Conservation (phyloP, 495 filamentous ascomycete species). For the Neurospora sp. region DNA sequence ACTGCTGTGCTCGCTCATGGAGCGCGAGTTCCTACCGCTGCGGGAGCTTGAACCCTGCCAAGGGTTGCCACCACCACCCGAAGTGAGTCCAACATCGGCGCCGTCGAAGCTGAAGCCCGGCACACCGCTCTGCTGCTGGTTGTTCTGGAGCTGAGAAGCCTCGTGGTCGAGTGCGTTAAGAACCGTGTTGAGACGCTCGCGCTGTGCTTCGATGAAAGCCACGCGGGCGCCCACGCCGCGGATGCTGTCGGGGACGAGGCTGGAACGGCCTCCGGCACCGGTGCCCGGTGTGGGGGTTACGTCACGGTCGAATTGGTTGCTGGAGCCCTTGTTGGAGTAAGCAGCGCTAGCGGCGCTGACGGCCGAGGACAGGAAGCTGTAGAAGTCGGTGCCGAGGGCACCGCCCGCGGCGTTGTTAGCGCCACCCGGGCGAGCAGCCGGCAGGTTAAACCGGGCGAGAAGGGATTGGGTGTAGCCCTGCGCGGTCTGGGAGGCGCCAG, state of each 20-base stretch:
- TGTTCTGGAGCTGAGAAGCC: slow-evolving; percentile 37
- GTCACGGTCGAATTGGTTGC: slow-evolving; percentile 15
- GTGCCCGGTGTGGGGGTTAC: slow-evolving; percentile 36
- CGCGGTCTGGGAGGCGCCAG: slow-evolving; percentile 28
- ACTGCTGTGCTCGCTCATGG: slow-evolving; percentile 31
- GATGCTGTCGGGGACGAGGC: slow-evolving; percentile 58
- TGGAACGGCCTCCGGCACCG: slow-evolving; percentile 22
- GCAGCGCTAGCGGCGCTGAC: slow-evolving; percentile 33
- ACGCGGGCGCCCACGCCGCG: slow-evolving; percentile 53
- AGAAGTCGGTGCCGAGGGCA: slow-evolving; percentile 53
- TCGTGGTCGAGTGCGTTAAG: slow-evolving; percentile 67
- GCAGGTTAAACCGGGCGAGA: slow-evolving; percentile 77
- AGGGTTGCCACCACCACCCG: background rate
- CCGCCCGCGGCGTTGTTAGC: slow-evolving; percentile 20
- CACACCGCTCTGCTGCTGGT: slow-evolving; percentile 20
- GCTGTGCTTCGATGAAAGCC: slow-evolving; percentile 60
- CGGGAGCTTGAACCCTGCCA: background rate
- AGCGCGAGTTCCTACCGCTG: slow-evolving; percentile 1
- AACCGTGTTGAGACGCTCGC: slow-evolving; percentile 59
- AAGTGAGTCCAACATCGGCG: slow-evolving; percentile 1
- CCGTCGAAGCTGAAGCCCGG: slow-evolving; percentile 24
- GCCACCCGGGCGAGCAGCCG: slow-evolving; percentile 34
- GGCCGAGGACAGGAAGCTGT: slow-evolving; percentile 64
- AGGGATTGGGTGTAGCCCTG: slow-evolving; percentile 69
- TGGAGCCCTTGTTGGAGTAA: background rate